These are phyloP conservation scores for Ustilago trichophora DNA, from an alignment of 1,284 basidiomycete genomes.

Conservation along the genomic window DNA sequence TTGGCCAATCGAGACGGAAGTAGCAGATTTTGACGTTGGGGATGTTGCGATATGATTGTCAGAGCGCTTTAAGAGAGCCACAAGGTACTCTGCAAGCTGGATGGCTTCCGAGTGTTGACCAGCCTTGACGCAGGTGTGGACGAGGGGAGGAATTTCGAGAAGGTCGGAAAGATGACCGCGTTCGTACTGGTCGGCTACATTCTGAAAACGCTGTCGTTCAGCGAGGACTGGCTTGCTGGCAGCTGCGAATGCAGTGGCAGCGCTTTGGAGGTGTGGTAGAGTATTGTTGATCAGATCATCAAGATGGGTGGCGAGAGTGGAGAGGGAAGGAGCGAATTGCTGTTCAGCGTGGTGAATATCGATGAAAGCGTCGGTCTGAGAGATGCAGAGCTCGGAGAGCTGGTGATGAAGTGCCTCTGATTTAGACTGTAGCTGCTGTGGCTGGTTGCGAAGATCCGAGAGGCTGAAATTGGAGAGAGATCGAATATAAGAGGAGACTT, in stretches of 20 bases:
- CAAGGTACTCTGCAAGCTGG: slow-evolving; percentile 78
- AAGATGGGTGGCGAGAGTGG: slow-evolving; percentile 15
- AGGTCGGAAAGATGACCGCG: slow-evolving; percentile 89
- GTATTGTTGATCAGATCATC: slow-evolving; percentile 16
- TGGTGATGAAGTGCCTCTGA: slow-evolving; percentile 38
- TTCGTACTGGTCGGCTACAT: slow-evolving; percentile 66
- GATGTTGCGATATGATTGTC: not conserved
- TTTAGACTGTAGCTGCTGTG: slow-evolving; percentile 30
- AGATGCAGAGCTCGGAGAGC: slow-evolving; percentile 47
- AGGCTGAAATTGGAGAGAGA: slow-evolving; percentile 45
- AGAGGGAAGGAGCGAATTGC: slow-evolving; percentile 31
- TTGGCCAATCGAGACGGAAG: too few species aligned
- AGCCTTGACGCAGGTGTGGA: slow-evolving; percentile 89
- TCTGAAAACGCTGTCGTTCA: slow-evolving; percentile 22
- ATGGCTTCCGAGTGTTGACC: slow-evolving; percentile 90
- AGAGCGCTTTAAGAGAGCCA: slow-evolving; percentile 69
- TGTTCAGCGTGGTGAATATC: slow-evolving; percentile 41
- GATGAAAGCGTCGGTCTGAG: slow-evolving; percentile 48
- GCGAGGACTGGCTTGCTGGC: slow-evolving; percentile 18
- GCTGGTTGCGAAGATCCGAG: slow-evolving; percentile 33
- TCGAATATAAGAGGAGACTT: slow-evolving; percentile 34
- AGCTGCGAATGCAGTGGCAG: slow-evolving; percentile 18
- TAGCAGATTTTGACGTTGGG: too few species aligned
- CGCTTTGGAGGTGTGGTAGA: slow-evolving; percentile 25
- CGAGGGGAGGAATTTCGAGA: slow-evolving; percentile 85